These are phyloP conservation scores for Geosmithia putterillii DNA, from an alignment of 2,329 filamentous ascomycete species.

Conservation along the genomic window DNA sequence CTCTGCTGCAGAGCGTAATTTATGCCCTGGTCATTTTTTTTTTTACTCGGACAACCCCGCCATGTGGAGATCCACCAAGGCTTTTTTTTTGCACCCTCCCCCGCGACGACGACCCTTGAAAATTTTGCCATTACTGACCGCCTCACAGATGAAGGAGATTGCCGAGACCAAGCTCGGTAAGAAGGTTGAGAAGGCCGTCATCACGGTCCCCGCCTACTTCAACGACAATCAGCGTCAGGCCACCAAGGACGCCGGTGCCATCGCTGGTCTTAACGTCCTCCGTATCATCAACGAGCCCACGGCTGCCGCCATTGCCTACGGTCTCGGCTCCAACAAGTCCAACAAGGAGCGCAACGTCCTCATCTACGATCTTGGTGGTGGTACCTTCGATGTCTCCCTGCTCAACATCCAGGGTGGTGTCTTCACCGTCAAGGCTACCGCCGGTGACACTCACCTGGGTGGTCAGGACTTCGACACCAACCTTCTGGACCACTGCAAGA, in stretches of 20 bases:
- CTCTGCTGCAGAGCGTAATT: no score
- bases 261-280: conserved; percentile 93
- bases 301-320: conserved; percentile 92
- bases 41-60: no score
- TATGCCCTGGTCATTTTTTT: no score
- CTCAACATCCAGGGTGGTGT: conserved; percentile 98
- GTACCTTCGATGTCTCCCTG: conserved; percentile 98
- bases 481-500: conserved; percentile 89
- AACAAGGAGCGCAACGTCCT: conserved; percentile 96
- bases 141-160: conserved; percentile 75
- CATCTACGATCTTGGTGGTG: conserved; percentile 97
- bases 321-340: conserved; percentile 96
- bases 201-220: conserved; percentile 97
- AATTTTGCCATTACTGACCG: no score
- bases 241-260: conserved; percentile 96
- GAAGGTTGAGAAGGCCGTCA: conserved; percentile 91
- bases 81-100: no score
- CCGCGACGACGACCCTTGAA: no score
- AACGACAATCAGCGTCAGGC: conserved; percentile 97
- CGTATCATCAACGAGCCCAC: conserved; percentile 99
- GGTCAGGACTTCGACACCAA: conserved; percentile 98
- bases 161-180: conserved; percentile 91
- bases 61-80: neutral
- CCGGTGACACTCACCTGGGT: conserved; percentile 94
- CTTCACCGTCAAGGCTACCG: conserved; percentile 98